These are phyloP conservation scores for Apophysomyces variabilis DNA, from an alignment of 371 early-diverging fungal genomes.

Conservation along the genomic window DNA sequence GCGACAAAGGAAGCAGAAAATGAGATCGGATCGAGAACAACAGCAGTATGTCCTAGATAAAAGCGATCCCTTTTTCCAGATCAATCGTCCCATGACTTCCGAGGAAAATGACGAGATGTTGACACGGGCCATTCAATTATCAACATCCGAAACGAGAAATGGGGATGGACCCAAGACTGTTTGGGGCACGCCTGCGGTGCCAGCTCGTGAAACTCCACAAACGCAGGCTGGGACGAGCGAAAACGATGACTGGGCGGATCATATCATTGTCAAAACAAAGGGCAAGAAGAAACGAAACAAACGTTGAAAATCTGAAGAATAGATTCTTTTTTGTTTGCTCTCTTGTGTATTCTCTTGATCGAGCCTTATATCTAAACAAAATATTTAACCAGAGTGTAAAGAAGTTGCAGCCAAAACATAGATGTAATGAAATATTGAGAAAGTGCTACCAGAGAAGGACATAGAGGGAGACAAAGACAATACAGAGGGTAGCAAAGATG, in stretches of 20 bases:
- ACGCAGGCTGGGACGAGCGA: conserved; percentile 13
- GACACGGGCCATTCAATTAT: conserved; percentile 35
- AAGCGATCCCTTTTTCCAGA: conserved; percentile 63
- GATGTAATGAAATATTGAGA: too few relatives aligned
- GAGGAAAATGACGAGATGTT: conserved; percentile 40
- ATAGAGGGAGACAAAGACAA: not conserved
- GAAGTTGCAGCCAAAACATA: too few relatives aligned
- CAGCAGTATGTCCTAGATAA: conserved; percentile 30
- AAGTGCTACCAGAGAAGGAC: not conserved
- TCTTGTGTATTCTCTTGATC: not conserved
- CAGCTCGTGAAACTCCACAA: conserved; percentile 22
- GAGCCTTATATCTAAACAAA: too few relatives aligned
- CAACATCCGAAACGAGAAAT: conserved; percentile 27
- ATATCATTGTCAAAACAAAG: conserved; percentile 40
- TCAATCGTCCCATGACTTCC: conserved; percentile 30
- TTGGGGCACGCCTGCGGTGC: conserved; percentile 61
- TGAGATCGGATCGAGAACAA: conserved; percentile 9
- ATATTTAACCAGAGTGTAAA: too few relatives aligned
- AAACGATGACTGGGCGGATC: conserved; percentile 43
- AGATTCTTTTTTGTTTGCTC: conserved; percentile 2
- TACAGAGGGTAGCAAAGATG: not conserved
- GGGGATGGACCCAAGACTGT: conserved; percentile 43
- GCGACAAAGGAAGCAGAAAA: conserved; percentile 31
- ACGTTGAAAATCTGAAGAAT: conserved; percentile 5
- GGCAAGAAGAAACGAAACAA: conserved; percentile 35